Evolutionary conservation across 805 yeast genomes (phyloP).

Genomic region (Barnettozyma populi): DNA sequence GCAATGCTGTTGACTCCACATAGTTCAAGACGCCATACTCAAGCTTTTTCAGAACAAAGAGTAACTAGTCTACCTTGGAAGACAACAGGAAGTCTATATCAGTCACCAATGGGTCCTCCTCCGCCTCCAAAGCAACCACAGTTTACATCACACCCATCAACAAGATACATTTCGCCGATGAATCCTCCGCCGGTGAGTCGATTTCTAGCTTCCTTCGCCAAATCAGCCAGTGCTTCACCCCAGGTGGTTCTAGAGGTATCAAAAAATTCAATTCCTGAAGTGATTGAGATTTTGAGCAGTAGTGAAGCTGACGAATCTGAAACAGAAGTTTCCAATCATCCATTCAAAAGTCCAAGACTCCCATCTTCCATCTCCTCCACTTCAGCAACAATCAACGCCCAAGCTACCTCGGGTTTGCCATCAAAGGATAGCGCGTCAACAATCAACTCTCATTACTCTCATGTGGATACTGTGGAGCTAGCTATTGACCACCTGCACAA

Average conservation of each 20-base stretch:
- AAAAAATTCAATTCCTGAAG: not conserved
- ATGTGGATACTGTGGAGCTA: not conserved
- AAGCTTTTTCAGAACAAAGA: not conserved
- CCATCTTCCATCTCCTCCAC: not conserved
- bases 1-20: not conserved
- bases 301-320: not conserved
- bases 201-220: not conserved
- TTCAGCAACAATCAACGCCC: not conserved
- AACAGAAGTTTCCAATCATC: not conserved
- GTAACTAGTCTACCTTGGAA: not conserved
- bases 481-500: not conserved
- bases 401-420: not conserved
- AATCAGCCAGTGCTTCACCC: not conserved
- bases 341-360: not conserved
- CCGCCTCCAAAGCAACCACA: not conserved
- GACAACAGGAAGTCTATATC: not conserved
- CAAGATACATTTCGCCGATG: not conserved
- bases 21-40: not conserved
- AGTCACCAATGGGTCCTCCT: not conserved
- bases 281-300: not conserved
- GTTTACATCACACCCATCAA: not conserved
- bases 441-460: not conserved
- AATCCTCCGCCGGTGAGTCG: not conserved
- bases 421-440: not conserved
- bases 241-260: not conserved